Evolutionary conservation across 108 stramenopile genomes (phyloP).

Genomic region (Fragilaria radians): DNA sequence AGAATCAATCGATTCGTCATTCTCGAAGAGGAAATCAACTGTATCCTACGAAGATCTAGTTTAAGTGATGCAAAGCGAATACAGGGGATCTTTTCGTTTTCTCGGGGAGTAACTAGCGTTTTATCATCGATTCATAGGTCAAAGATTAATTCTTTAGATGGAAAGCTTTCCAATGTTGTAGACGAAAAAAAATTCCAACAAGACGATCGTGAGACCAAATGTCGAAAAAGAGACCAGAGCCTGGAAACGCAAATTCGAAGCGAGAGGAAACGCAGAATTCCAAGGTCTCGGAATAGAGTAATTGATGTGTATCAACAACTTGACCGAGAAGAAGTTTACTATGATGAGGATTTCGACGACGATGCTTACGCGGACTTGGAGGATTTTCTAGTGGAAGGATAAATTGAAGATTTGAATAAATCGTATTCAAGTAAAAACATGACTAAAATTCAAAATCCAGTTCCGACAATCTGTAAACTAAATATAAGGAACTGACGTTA

Average conservation of each 20-base stretch:
- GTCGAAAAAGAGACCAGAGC: neutral
- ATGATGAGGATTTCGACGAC: neutral
- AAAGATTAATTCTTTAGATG: too few species aligned
- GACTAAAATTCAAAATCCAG: neutral
- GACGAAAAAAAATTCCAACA: too few species aligned
- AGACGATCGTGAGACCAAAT: too few species aligned
- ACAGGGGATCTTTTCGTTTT: too few species aligned
- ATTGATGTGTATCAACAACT: slow-evolving; percentile 1
- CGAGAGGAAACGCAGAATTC: neutral
- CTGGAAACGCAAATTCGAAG: neutral
- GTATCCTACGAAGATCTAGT: too few species aligned
- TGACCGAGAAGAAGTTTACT: neutral
- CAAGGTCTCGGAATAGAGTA: neutral
- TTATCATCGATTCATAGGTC: too few species aligned
- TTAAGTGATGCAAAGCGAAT: too few species aligned
- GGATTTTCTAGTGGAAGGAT: neutral
- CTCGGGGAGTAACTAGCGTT: too few species aligned
- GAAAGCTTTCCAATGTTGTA: too few species aligned
- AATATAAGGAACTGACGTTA: too few species aligned
- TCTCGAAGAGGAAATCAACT: too few species aligned
- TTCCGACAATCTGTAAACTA: slow-evolving; percentile 1
- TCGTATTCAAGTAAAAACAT: neutral
- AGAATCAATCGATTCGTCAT: too few species aligned
- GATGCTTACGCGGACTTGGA: neutral
- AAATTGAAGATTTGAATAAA: neutral